Base-by-base conservation (phyloP, 495 filamentous ascomycete genomes). In the Aspergillus leporis region DNA sequence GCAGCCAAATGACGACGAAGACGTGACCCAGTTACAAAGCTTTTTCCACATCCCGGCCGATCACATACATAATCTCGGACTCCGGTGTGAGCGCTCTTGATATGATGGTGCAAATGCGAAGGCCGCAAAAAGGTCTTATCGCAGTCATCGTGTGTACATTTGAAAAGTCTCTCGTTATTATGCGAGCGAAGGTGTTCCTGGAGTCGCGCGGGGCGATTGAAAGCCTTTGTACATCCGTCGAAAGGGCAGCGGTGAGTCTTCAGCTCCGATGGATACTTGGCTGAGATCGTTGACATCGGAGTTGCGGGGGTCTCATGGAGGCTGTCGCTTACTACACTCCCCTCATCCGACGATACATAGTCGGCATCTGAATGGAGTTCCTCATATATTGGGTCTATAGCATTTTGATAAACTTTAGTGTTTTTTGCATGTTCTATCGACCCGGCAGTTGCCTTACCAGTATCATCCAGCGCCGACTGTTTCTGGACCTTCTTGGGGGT, bases 141-240 rank as follows among this genome's bases (percentile, higher is more conserved):
- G 69, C 94, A 98, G 18, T 71, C 84, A 0, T 76, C 66, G 55
- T 86, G 78, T 3, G 81, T 74, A 67, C 94, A 98, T 25, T 76
- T 70, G 68, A 85, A 91, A 6, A 89, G 79, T 9, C 92, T 83
- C 62, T 92, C 90, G 61, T 90, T 89, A 43, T 84, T 91, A 69
- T 97, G 92, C 3, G 87, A 89, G 45, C 89, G 78, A 3, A 91
- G 65, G 66, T 97, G 92, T 46, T 89, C 83, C n/a, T 85, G 78
- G 2, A 97, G 81, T 34, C 89, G 83, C n/a, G 83, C 85, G 2
- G 90, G 91, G 1, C 92, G 86, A 70, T 94, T 93, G 83, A 92
- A 97, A n/a, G 86, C 83, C 72, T 92, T 93, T 23, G 72, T 68
- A 67, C 92, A 97, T 38, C 81, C 84, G 18, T 85, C 79, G 62